These are phyloP conservation scores for Penicillium salamii DNA, from an alignment of 495 filamentous ascomycete genomes.

Conservation along the genomic window DNA sequence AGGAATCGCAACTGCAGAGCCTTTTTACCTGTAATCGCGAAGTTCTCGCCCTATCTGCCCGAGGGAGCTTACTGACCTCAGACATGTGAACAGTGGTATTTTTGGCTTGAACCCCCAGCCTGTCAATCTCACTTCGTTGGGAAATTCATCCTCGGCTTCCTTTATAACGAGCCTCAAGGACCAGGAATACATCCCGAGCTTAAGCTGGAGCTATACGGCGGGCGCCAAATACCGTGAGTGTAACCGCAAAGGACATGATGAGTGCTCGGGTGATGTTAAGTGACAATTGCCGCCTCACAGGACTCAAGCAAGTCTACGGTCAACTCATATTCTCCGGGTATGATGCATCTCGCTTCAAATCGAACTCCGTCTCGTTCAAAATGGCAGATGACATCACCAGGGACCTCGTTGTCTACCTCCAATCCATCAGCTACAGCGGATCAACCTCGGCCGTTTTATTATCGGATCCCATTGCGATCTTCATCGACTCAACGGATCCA, in stretches of 20 bases:
- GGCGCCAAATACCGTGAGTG: constrained; percentile 58
- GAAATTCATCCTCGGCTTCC: constrained; percentile 19
- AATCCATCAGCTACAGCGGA: constrained; percentile 40
- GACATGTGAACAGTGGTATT: constrained; percentile 6
- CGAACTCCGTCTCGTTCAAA: constrained; percentile 52
- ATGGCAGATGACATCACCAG: constrained; percentile 40
- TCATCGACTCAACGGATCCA: constrained; percentile 67
- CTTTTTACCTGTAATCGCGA: constrained; percentile 18
- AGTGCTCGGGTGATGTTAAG: too few relatives aligned
- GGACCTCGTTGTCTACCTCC: constrained; percentile 52
- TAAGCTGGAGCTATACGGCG: constrained; percentile 66
- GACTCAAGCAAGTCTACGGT: constrained; percentile 46
- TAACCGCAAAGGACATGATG: too few relatives aligned
- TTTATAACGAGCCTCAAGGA: constrained; percentile 34
- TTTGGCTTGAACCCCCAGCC: constrained; percentile 19
- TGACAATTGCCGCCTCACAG: too few relatives aligned
- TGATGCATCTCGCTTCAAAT: constrained; percentile 55
- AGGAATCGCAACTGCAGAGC: constrained; percentile 16
- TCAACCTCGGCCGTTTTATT: constrained; percentile 37
- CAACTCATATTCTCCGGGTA: constrained; percentile 64
- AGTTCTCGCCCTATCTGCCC: background rate
- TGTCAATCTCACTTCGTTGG: constrained; percentile 15
- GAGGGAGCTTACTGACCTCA: background rate
- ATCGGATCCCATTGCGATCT: constrained; percentile 33
- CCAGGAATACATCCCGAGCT: constrained; percentile 53